Conservation (phyloP, 2,329 filamentous ascomycete genomes). For the Coniella lustricola region DNA sequence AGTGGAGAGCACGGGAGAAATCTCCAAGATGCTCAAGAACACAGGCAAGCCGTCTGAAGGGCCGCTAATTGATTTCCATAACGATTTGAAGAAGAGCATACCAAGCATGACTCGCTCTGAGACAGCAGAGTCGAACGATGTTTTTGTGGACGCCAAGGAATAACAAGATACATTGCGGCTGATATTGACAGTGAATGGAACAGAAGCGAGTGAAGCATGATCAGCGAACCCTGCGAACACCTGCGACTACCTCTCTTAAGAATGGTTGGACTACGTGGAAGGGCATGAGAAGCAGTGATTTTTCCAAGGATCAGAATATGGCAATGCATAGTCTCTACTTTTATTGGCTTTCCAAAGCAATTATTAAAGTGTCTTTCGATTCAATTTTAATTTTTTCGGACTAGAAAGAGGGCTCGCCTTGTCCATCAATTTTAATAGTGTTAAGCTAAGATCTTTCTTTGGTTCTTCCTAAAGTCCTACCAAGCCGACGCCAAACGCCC, state of each 20-base stretch:
- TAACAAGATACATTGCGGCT: constrained; percentile 8
- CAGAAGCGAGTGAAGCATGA: too few relatives aligned
- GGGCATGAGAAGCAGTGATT: not conserved
- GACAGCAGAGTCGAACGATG: constrained; percentile 30
- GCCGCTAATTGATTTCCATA: constrained; percentile 49
- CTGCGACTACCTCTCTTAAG: not conserved
- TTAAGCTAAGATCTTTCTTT: not conserved
- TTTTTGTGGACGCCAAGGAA: constrained; percentile 33
- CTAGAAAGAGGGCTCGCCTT: not conserved
- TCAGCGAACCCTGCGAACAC: not conserved
- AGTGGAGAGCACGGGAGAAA: constrained; percentile 28
- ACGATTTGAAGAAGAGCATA: constrained; percentile 45
- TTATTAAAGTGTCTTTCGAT: not conserved
- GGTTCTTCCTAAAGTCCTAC: not conserved
- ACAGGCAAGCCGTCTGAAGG: constrained; percentile 41
- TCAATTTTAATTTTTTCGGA: not conserved
- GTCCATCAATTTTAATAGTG: not conserved
- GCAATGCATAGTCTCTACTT: not conserved
- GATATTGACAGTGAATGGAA: too few relatives aligned
- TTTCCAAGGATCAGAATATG: not conserved
- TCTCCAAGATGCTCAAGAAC: constrained; percentile 36
- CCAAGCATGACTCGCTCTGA: constrained; percentile 31
- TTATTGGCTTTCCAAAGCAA: not conserved
- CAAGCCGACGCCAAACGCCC: constrained; percentile 6
- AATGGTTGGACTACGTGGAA: not conserved